These are phyloP conservation scores for Graphium sp. DNA, from an alignment of 2,329 filamentous ascomycete genomes.

Conservation along the genomic window DNA sequence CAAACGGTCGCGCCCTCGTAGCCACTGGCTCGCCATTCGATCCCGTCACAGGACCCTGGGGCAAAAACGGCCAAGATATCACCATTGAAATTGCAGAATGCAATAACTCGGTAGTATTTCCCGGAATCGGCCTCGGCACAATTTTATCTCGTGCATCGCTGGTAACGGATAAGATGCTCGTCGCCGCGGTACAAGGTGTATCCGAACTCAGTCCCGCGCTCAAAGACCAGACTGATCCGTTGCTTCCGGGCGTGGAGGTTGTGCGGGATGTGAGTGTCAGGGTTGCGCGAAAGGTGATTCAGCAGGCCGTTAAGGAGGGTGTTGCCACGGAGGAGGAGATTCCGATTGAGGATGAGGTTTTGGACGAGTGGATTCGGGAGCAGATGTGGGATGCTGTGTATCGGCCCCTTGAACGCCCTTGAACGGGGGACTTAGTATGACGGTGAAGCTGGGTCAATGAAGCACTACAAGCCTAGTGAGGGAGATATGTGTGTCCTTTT, in stretches of 20 bases:
- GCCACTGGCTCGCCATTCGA: slow-evolving; percentile 74
- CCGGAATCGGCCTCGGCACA: slow-evolving; percentile 67
- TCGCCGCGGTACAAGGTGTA: slow-evolving; percentile 61
- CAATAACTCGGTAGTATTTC: slow-evolving; percentile 78
- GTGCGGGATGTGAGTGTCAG: slow-evolving; percentile 62
- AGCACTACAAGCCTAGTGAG: no score
- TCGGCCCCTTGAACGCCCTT: slow-evolving; percentile 36
- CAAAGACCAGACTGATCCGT: slow-evolving; percentile 39
- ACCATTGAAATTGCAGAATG: slow-evolving; percentile 52
- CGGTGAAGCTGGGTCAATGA: no score
- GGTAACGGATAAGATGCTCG: slow-evolving; percentile 64
- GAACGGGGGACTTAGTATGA: no score
- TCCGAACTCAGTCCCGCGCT: slow-evolving; percentile 56
- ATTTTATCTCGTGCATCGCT: slow-evolving; percentile 52
- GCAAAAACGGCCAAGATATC: slow-evolving; percentile 22
- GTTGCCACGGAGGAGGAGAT: slow-evolving; percentile 50
- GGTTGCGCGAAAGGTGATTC: slow-evolving; percentile 62
- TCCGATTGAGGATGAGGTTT: slow-evolving; percentile 32
- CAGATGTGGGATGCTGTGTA: slow-evolving; percentile 72
- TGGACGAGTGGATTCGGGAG: slow-evolving; percentile 57
- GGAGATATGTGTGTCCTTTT: no score
- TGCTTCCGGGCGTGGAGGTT: slow-evolving; percentile 60
- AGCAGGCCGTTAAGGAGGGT: slow-evolving; percentile 50
- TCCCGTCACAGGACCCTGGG: slow-evolving; percentile 48
- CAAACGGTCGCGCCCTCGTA: slow-evolving; percentile 57